A percentile compares a stretch with the other conserved stretches of the same genome.
These are phyloP conservation scores for Cercospora berteroae DNA, from an alignment of 2,329 filamentous ascomycete species.

Conservation along the genomic window DNA sequence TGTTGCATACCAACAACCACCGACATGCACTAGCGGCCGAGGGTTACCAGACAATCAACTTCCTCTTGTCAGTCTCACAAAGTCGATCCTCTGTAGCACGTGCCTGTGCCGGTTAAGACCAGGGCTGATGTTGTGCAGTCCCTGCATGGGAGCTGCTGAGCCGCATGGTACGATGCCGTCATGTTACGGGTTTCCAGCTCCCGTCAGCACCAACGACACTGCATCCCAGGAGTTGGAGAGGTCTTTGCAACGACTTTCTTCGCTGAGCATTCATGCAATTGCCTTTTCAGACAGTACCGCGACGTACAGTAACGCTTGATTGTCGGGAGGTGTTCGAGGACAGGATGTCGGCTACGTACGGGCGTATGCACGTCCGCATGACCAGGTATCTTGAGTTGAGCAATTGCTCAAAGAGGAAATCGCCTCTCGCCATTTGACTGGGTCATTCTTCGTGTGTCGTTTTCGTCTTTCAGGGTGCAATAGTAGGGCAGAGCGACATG, in stretches of 20 bases:
- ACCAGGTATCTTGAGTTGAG: not conserved
- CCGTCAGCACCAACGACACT: not conserved
- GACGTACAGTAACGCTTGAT: not conserved
- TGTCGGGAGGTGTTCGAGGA: not conserved
- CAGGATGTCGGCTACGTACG: not conserved
- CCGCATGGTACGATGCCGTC: not conserved
- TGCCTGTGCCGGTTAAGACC: not conserved
- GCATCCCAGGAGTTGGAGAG: not conserved
- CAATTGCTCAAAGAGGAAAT: not conserved
- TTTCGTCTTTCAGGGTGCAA: not conserved
- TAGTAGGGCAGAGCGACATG: not conserved
- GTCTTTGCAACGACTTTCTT: not conserved
- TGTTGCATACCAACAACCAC: conserved; percentile 4
- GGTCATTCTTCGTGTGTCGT: not conserved
- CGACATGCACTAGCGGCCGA: conserved; percentile 1
- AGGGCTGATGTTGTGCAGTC: not conserved
- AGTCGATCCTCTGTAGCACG: not conserved
- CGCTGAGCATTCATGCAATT: not conserved
- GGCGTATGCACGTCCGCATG: not conserved
- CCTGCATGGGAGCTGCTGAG: not conserved
- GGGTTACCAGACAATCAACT: not conserved
- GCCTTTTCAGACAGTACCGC: not conserved
- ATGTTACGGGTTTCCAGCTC: not conserved
- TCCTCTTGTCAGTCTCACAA: not conserved
- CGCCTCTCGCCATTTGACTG: not conserved